Conservation (phyloP, 2,329 filamentous ascomycete species). For the Huntiella omanensis region DNA sequence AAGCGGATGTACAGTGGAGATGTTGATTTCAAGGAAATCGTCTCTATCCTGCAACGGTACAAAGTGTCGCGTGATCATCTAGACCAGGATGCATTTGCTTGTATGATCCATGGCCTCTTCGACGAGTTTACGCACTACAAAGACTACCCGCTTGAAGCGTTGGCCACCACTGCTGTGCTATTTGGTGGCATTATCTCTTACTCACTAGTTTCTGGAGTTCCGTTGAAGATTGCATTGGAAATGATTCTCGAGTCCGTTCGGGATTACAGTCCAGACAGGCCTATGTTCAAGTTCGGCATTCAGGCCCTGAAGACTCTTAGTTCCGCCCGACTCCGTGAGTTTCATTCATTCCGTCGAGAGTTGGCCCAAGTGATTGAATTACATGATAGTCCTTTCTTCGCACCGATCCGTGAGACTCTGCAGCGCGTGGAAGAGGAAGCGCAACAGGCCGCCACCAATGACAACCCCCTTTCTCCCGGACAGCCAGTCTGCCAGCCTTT, state of each 20-base stretch:
- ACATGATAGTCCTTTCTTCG: no score
- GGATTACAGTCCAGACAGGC: conserved; percentile 62
- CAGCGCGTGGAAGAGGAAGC: conserved; percentile 3
- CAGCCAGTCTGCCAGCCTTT: conserved; percentile 49
- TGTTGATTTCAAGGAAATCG: conserved; percentile 67
- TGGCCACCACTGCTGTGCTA: conserved; percentile 87
- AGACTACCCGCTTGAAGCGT: conserved; percentile 86
- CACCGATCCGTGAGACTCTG: conserved; percentile 51
- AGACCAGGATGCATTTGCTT: conserved; percentile 89
- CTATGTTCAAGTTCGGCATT: conserved; percentile 96
- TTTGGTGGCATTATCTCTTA: conserved; percentile 95
- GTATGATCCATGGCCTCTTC: conserved; percentile 95
- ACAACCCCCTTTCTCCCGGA: conserved; percentile 27
- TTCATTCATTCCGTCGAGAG: conserved; percentile 85
- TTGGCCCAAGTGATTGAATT: conserved; percentile 28
- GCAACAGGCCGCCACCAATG: background rate
- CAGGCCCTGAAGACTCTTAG: conserved; percentile 85
- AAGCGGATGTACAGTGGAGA: conserved; percentile 96
- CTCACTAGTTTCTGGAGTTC: conserved; percentile 74
- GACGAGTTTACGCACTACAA: conserved; percentile 93
- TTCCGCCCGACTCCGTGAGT: conserved; percentile 57
- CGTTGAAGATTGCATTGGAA: conserved; percentile 79
- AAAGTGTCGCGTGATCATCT: conserved; percentile 69
- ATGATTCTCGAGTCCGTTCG: conserved; percentile 96
- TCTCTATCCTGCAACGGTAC: conserved; percentile 67